Evolutionary conservation across 768 basidiomycete genomes (phyloP), one percentile per base, ranked within the genome.

Genomic region (Cyclocybe aegerita): DNA sequence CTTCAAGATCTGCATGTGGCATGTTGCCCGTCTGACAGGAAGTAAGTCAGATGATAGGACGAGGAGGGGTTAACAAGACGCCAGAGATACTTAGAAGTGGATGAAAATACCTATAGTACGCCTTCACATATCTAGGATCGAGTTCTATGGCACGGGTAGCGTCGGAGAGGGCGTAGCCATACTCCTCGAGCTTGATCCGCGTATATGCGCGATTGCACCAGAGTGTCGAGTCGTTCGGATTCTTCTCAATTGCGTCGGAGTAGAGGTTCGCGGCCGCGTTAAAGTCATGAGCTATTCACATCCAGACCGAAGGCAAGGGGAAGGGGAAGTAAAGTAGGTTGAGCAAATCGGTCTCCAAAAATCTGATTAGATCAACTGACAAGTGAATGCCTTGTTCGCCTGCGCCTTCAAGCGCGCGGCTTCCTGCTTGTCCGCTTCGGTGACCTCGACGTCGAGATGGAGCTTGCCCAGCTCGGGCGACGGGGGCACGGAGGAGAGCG

Each of bases 191-290:
- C 71, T 91, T 97, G 69, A 95, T 92, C 44, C 96, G 82, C 10
- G 90, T 81, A 69, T 93, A 90, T 2, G 97, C 93, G 34, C 96
- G 81, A 70, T 98, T 98, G 64, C 89, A 94, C 89, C 91, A 98
- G 46, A 96, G 68, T 10, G 93, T 94, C 46, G 93, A 73, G 60
- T 98, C 96, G 48, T 76, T 74, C 0, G 93, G 94, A 65, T 99
- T 94, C 63, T 86, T 80, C 56, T 88, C 84, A 57, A 98, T 89
- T 2, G 96, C 92, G 34, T 84, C 70, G 2, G 87, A 80, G 67
- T 98, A 99, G 34, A 97, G 69, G 36, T 79, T 76, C 8, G 88
- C 85, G 9, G 95, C 93, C 11, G 70, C 66, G 15, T 78, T 75
- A 65, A 94, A 98, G 59, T 90, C 83, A 65, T 92, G 88, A 41